These are phyloP conservation scores for Clarireedia monteithiana DNA, from an alignment of 2,329 filamentous ascomycete species.

Conservation along the genomic window DNA sequence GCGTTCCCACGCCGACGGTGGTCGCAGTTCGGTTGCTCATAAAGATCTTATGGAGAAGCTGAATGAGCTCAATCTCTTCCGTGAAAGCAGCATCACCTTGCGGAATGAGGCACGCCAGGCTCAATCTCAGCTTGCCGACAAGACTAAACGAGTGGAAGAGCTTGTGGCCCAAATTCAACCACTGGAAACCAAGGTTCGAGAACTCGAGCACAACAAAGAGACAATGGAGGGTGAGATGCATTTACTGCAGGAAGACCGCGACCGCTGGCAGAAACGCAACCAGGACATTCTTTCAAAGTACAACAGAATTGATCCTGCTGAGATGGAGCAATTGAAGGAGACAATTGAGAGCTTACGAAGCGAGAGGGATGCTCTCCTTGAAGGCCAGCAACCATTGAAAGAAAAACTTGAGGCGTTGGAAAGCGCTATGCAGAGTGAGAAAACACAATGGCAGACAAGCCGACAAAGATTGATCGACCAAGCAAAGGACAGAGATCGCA, in stretches of 20 bases:
- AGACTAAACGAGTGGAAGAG: conserved; percentile 65
- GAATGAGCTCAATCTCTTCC: conserved; percentile 90
- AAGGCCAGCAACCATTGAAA: conserved; percentile 39
- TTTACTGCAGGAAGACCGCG: conserved; percentile 82
- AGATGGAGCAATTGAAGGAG: conserved; percentile 82
- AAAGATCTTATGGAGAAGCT: conserved; percentile 91
- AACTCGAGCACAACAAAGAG: conserved; percentile 78
- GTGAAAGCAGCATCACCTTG: conserved; percentile 87
- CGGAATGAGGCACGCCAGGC: conserved; percentile 79
- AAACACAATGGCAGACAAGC: conserved; percentile 44
- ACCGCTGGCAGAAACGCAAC: conserved; percentile 91
- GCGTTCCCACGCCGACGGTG: conserved; percentile 63
- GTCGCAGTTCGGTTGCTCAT: conserved; percentile 68
- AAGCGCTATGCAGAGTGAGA: conserved; percentile 45
- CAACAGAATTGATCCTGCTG: conserved; percentile 86
- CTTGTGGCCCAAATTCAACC: conserved; percentile 72
- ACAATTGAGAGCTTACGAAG: conserved; percentile 58
- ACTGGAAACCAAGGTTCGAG: conserved; percentile 69
- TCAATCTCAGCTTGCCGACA: conserved; percentile 67
- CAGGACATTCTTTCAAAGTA: conserved; percentile 96
- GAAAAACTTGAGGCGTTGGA: conserved; percentile 46
- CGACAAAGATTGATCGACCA: conserved; percentile 51
- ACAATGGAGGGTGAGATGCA: conserved; percentile 63
- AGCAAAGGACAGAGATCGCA: conserved; percentile 52
- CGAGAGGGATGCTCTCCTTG: conserved; percentile 47